Base-by-base conservation (phyloP, 176 grass and related monocot genomes). In the Juncus inflexus region DNA sequence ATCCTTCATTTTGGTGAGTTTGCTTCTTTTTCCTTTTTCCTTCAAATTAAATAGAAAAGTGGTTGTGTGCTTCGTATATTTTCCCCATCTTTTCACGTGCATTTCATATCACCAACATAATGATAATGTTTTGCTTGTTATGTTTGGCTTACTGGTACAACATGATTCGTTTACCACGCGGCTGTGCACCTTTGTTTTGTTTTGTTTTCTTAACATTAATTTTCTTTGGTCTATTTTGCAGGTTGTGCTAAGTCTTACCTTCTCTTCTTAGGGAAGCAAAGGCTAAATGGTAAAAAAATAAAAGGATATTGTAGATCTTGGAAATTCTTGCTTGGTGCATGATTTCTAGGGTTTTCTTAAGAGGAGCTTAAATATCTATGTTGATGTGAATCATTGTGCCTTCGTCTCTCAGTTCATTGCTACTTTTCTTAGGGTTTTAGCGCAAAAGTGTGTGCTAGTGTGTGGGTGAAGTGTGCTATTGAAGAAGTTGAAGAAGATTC, bases 1-100 rank as follows among this genome's bases (percentile, higher is more conserved):
- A 64, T 76, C 72, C 51, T 74, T 80, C 74, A 69, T 69, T 89
- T 83, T 72, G 85, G 90, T 89, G 79, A 85, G 85, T 74, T 71
- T 39, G 43, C 37, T 19, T 60, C 37, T 71, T 55, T 52, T 55
- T 1, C 49, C 64, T 28, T 28, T 28, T 28, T 28, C 19, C 19
- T 28, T 28, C 19, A 1, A 1, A 28, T 28, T 28, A 28, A 28
- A 28, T 28, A 28, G 19, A 28, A 28, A 28, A 28, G 19, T 28
- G 19, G 19, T 28, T 65, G 9, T 13, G 50, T 70, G 15, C 38
- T 10, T 13, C 35, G 13, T n/a, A 37, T 36, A 51, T 38, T 64
- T 76, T 73, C 35, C 35, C 9, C n/a, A 66, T 28, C 3, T 40
- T 49, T 56, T 60, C 60, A 60, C 19, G 1, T 28, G 19, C 19